Evolutionary conservation across 108 stramenopile species (phyloP), one percentile per base, ranked within the genome.

Genomic region (Stephanodiscus triporus): DNA sequence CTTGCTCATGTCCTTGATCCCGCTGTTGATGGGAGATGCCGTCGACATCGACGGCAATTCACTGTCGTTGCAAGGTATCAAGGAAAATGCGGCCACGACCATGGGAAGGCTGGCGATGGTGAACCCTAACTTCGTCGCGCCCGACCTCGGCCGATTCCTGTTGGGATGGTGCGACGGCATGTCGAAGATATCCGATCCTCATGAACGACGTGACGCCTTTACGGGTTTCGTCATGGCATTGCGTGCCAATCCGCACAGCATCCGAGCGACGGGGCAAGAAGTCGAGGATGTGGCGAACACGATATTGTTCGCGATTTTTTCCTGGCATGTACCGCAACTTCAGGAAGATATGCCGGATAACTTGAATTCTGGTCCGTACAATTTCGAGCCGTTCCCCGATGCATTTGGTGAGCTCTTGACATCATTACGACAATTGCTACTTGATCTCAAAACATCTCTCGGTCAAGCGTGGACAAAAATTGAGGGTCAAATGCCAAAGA

Each of bases 21-120:
- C 88, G 2, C 70, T 91, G 4, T 66, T 95, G 63, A 95, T 97
- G 93, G 91, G 91, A 10, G 63, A 82, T 73, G 59, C 62, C 49
- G 71, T 67, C 43, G 75, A 77, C 32, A 37, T 77, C 14, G 75
- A 81, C 65, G 77, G 65, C 6, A 50, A 70, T 66, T 24, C 70
- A 8, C 55, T 83, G 4, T 66, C 66, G 4, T 62, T 93, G 38
- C 87, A 89, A 14, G 91, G 93, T 19, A 64, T 95, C n/a, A 80
- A 86, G 9, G 96, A 95, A 81, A 97, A 97, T 84, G 87, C 92
- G 6, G 88, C 94, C 13, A 89, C 92, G 11, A 92, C 93, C 56
- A 84, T 92, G 54, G 96, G 96, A 30, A 86, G 96, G 27, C 73
- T 97, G 56, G 92, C 94, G 22, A 85, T 70, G 26, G 89, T 94